phyloP scores from a whole-genome alignment of 192 early-diverging fungal genomes.

The Podila verticillata region DNA sequence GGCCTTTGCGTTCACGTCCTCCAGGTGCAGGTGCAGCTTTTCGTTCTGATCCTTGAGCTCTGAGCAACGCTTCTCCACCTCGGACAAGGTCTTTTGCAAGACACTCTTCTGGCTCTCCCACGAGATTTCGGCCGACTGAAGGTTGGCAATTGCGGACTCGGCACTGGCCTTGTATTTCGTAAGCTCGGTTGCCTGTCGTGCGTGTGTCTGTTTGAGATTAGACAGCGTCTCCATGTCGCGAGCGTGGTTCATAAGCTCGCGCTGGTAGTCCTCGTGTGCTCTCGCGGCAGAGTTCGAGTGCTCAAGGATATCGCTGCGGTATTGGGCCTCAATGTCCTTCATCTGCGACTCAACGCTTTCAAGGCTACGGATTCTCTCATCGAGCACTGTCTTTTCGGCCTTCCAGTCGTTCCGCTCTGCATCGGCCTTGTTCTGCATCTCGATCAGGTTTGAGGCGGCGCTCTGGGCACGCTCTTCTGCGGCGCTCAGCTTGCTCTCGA shows the following conservation, averaged over 20 bases:
- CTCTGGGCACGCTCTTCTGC: constrained; percentile 41
- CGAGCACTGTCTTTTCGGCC: constrained; percentile 39
- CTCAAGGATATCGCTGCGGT: constrained; percentile 60
- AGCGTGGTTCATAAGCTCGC: constrained; percentile 73
- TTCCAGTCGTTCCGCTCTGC: constrained; percentile 51
- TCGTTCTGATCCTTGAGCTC: constrained; percentile 76
- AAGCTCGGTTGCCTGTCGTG: constrained; percentile 40
- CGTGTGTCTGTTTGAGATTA: constrained; percentile 31
- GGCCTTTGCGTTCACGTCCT: constrained; percentile 62
- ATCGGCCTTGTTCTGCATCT: constrained; percentile 59
- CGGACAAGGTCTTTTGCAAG: constrained; percentile 54
- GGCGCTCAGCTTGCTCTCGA: constrained; percentile 40
- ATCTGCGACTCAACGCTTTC: constrained; percentile 15
- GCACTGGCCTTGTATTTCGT: constrained; percentile 34
- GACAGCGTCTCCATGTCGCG: constrained; percentile 59
- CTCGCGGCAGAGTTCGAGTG: constrained; percentile 59
- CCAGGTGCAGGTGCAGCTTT: constrained; percentile 78
- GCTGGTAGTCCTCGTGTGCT: constrained; percentile 74
- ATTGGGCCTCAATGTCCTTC: constrained; percentile 28
- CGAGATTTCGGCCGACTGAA: constrained; percentile 50
- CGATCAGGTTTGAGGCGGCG: constrained; percentile 33
- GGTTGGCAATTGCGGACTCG: constrained; percentile 57
- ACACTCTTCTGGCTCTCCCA: constrained; percentile 56
- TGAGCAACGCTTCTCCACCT: constrained; percentile 57
- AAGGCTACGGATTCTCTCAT: constrained; percentile 41